Conservation (phyloP, 768 basidiomycete genomes). For the Naganishia onofrii region DNA sequence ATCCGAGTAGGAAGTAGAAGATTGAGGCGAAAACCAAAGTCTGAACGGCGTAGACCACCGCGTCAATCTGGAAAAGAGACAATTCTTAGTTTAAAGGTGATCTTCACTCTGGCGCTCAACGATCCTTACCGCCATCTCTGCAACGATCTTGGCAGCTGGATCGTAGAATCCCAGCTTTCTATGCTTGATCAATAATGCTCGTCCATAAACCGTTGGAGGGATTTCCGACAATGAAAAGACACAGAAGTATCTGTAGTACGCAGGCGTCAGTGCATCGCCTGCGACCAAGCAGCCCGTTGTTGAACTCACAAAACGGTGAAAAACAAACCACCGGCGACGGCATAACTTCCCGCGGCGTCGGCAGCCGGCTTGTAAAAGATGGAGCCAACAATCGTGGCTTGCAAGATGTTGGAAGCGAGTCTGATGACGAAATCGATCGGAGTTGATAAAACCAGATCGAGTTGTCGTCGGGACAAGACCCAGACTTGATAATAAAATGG, state of each 20-base stretch:
- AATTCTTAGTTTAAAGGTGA: slow-evolving; percentile 47
- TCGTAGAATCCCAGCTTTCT: slow-evolving; percentile 55
- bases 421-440: neutral
- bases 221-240: slow-evolving; percentile 54
- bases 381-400: slow-evolving; percentile 9
- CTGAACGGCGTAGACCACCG: slow-evolving; percentile 51
- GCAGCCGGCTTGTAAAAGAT: slow-evolving; percentile 22
- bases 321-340: slow-evolving; percentile 26
- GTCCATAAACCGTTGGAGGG: slow-evolving; percentile 68
- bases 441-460: slow-evolving; percentile 5
- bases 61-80: slow-evolving; percentile 42
- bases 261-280: too few relatives aligned
- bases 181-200: slow-evolving; percentile 61
- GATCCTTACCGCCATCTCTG: too few relatives aligned
- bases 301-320: slow-evolving; percentile 16
- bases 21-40: slow-evolving; percentile 50
- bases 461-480: slow-evolving; percentile 15
- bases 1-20: slow-evolving; percentile 52
- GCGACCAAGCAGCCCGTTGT: too few relatives aligned
- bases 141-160: slow-evolving; percentile 42
- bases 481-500: neutral
- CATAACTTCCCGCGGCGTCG: slow-evolving; percentile 15
- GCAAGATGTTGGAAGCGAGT: slow-evolving; percentile 19
- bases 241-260: slow-evolving; percentile 41
- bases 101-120: slow-evolving; percentile 6